Conservation (phyloP, 208 protist genomes). For the Acanthamoeba lenticulata region DNA sequence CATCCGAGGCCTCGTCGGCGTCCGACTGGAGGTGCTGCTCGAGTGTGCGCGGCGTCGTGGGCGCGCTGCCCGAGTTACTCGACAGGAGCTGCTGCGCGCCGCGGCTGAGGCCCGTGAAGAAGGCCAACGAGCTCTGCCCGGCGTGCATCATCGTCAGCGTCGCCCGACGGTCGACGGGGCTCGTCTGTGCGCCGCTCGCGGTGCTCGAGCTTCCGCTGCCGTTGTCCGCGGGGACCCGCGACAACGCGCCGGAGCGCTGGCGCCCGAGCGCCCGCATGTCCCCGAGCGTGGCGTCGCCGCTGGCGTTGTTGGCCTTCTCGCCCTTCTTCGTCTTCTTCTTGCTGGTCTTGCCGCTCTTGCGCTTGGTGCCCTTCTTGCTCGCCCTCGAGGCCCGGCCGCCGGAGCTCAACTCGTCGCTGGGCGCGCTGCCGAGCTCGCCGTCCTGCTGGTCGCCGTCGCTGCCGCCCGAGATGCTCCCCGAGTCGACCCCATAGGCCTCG, state of each 20-base stretch:
- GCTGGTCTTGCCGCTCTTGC: neutral
- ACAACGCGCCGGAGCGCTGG: neutral
- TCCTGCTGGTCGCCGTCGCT: neutral
- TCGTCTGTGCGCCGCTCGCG: no score
- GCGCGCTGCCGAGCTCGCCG: neutral
- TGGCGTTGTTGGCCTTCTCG: neutral
- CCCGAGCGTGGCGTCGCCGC: neutral
- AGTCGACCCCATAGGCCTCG: no score
- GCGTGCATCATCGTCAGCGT: neutral
- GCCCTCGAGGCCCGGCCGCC: neutral
- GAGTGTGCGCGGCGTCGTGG: neutral
- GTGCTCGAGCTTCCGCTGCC: no score
- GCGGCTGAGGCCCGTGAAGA: neutral
- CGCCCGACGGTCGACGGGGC: neutral
- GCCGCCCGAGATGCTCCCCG: neutral
- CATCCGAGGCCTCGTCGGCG: neutral
- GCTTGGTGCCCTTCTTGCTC: neutral
- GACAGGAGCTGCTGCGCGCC: neutral
- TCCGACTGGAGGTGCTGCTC: neutral
- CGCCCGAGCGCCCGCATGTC: neutral
- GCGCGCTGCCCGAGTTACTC: neutral
- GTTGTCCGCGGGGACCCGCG: neutral
- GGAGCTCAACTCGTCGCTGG: neutral
- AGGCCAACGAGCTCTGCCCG: constrained; percentile 19
- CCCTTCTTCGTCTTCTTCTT: neutral